These are phyloP conservation scores for Reutealis trisperma DNA, from an alignment of 345 rosid species.

Conservation along the genomic window DNA sequence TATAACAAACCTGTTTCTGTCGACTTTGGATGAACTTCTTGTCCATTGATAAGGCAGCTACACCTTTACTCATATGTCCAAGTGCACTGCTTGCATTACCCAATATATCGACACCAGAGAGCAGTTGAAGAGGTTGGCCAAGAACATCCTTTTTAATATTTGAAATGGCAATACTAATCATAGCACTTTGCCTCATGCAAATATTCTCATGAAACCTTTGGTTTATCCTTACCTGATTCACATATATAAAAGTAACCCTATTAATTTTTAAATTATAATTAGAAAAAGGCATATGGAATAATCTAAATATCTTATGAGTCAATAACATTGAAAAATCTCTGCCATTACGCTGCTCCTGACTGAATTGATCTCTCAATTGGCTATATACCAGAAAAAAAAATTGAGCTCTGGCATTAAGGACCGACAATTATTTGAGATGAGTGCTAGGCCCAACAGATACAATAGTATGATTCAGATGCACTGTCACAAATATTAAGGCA, in stretches of 20 bases:
- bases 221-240: slow-evolving; percentile 77
- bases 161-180: slow-evolving; percentile 74
- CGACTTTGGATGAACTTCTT: slow-evolving; percentile 93
- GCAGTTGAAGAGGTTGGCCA: slow-evolving; percentile 95
- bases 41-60: slow-evolving; percentile 98
- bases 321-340: neutral
- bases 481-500: neutral
- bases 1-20: slow-evolving; percentile 75
- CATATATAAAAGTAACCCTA: slow-evolving; percentile 11
- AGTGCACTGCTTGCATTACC: slow-evolving; percentile 99
- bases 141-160: slow-evolving; percentile 88
- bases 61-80: slow-evolving; percentile 99
- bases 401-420: neutral
- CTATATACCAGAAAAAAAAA: neutral
- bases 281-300: slow-evolving; percentile 7
- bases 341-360: neutral
- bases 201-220: slow-evolving; percentile 78
- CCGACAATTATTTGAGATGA: neutral
- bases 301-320: neutral
- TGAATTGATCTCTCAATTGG: neutral
- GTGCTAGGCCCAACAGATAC: neutral
- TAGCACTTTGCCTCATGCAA: slow-evolving; percentile 92
- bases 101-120: slow-evolving; percentile 93
- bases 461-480: neutral
- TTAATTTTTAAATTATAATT: slow-evolving; percentile 14